These are phyloP conservation scores for Rhodotorula sp. DNA, from an alignment of 1,284 basidiomycete species.

Conservation along the genomic window DNA sequence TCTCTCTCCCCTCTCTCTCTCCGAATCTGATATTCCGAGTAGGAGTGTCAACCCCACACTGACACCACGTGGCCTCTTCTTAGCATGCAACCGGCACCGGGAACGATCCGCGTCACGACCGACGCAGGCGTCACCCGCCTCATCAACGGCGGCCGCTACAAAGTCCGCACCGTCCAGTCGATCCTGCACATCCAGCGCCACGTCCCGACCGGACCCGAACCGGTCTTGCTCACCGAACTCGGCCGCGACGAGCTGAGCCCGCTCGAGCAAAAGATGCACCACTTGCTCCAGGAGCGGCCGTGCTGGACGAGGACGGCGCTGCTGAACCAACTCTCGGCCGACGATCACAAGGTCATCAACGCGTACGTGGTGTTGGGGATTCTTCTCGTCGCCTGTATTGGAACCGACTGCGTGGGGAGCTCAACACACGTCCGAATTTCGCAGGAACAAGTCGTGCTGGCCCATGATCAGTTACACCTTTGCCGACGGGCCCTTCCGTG, in stretches of 20 bases:
- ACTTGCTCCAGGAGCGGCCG: conserved; percentile 64
- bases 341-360: conserved; percentile 66
- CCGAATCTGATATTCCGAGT: background rate
- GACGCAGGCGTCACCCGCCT: conserved; percentile 63
- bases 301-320: conserved; percentile 85
- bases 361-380: conserved; percentile 57
- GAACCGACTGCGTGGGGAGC: background rate
- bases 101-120: conserved; percentile 53
- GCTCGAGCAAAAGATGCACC: conserved; percentile 59
- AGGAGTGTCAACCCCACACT: background rate
- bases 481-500: conserved; percentile 89
- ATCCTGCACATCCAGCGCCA: conserved; percentile 65
- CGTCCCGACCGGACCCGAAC: conserved; percentile 49
- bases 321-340: conserved; percentile 73
- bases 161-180: conserved; percentile 68
- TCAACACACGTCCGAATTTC: background rate
- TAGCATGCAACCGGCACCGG: conserved; percentile 64
- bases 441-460: conserved; percentile 54
- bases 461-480: conserved; percentile 70
- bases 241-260: conserved; percentile 6
- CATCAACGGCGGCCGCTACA: conserved; percentile 76
- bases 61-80: background rate
- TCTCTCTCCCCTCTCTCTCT: background rate
- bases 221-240: conserved; percentile 5
- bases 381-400: too few species aligned